phyloP scores from a whole-genome alignment of 179 eudicot genomes.

The Drosera spatulata region DNA sequence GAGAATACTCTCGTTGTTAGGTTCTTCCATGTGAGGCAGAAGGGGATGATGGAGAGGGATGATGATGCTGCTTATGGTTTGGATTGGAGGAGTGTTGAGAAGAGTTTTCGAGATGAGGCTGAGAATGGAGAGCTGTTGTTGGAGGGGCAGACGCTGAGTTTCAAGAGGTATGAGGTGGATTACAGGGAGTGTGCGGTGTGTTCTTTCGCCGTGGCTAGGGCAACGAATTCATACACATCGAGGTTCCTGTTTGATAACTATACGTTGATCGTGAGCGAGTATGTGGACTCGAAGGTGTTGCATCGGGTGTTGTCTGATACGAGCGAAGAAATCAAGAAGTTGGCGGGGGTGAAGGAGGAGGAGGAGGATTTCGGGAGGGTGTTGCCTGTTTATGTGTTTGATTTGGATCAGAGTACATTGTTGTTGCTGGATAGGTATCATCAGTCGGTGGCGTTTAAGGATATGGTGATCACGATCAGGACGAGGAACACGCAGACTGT shows the following conservation, averaged over 20 bases:
- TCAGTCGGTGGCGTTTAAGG: conserved; percentile 88
- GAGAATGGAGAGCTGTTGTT: conserved; percentile 50
- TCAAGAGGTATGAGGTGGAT: no score
- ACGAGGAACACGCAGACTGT: conserved; percentile 82
- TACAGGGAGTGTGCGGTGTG: conserved; percentile 70
- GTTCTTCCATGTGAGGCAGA: conserved; percentile 57
- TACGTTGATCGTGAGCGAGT: conserved; percentile 89
- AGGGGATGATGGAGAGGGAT: conserved; percentile 5
- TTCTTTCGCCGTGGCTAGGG: conserved; percentile 63
- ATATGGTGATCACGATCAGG: conserved; percentile 90
- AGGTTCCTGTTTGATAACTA: conserved; percentile 91
- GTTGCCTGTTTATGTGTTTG: conserved; percentile 78
- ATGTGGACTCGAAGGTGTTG: conserved; percentile 82
- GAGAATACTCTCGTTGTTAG: conserved; percentile 58
- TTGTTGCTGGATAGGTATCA: conserved; percentile 91
- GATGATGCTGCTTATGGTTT: conserved; percentile 35
- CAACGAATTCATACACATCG: conserved; percentile 70
- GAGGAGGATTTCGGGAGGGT: conserved; percentile 72
- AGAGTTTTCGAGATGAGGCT: conserved; percentile 53
- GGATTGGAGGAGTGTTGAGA: conserved; percentile 62
- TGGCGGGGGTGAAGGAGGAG: conserved; percentile 64
- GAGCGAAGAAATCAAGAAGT: conserved; percentile 58
- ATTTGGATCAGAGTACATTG: conserved; percentile 50
- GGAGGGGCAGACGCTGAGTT: conserved; percentile 60
- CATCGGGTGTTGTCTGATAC: conserved; percentile 70